Evolutionary conservation across 345 rosid species (phyloP).

Genomic region (Acer yangbiense): DNA sequence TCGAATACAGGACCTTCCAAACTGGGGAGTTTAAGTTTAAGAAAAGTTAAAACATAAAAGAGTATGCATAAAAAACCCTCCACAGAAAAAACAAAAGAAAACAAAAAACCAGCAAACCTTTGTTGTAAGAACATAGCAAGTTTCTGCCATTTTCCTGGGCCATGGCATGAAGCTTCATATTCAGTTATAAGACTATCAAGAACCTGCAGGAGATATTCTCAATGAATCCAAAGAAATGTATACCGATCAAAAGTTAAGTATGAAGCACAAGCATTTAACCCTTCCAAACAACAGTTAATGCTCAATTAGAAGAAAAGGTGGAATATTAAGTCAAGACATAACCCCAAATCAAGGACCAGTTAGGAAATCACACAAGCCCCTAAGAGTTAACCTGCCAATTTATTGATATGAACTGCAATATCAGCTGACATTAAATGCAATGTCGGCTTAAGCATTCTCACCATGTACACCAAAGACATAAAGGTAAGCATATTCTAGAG

Average conservation of each 20-base stretch:
- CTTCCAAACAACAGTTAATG: neutral
- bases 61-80: neutral
- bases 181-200: slow-evolving; percentile 77
- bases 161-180: slow-evolving; percentile 76
- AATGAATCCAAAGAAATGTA: slow-evolving; percentile 4
- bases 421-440: neutral
- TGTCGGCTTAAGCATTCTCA: neutral
- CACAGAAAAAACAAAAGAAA: neutral
- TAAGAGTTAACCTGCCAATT: neutral
- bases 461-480: neutral
- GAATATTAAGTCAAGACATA: neutral
- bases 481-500: neutral
- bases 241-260: neutral
- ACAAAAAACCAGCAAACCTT: slow-evolving; percentile 49
- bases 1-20: slow-evolving; percentile 91
- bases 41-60: slow-evolving; percentile 12
- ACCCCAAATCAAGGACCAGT: neutral
- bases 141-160: slow-evolving; percentile 96
- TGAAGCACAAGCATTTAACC: neutral
- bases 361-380: neutral
- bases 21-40: slow-evolving; percentile 39
- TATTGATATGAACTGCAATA: neutral
- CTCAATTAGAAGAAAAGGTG: neutral
- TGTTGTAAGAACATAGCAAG: slow-evolving; percentile 79
- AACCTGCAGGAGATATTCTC: slow-evolving; percentile 50